Evolutionary conservation across 306 rosid species (phyloP).

Genomic region (Cicer bijugum): DNA sequence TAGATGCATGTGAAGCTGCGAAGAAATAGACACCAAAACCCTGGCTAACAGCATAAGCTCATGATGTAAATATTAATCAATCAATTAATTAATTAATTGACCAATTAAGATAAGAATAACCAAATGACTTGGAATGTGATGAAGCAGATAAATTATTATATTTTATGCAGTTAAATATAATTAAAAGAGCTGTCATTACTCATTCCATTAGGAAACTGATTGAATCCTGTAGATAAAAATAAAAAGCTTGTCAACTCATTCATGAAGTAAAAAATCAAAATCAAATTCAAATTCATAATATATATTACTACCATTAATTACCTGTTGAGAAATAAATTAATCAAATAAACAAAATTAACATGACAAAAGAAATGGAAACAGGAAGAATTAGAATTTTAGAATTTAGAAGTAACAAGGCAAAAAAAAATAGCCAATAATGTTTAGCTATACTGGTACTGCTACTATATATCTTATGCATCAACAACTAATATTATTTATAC

Average conservation of each 20-base stretch:
- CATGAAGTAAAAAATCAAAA: slow-evolving; percentile 13
- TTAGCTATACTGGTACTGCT: slow-evolving; percentile 60
- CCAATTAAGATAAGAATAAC: slow-evolving; percentile 17
- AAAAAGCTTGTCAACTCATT: slow-evolving; percentile 12
- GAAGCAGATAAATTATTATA: slow-evolving; percentile 35
- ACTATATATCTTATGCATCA: slow-evolving; percentile 51
- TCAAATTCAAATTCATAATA: slow-evolving; percentile 9
- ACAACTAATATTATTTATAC: slow-evolving; percentile 59
- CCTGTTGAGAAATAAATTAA: not conserved
- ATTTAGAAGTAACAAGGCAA: slow-evolving; percentile 21
- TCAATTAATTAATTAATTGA: not conserved
- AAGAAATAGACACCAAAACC: slow-evolving; percentile 14
- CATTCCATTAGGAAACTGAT: slow-evolving; percentile 38
- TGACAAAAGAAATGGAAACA: slow-evolving; percentile 2
- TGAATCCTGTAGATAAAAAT: not conserved
- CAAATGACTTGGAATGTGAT: slow-evolving; percentile 25
- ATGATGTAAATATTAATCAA: not conserved
- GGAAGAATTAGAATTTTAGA: slow-evolving; percentile 3
- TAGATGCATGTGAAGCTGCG: slow-evolving; percentile 43
- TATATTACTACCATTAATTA: not conserved
- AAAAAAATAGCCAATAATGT: slow-evolving; percentile 41
- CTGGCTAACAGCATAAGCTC: not conserved
- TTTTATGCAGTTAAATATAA: slow-evolving; percentile 23
- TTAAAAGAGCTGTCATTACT: slow-evolving; percentile 45
- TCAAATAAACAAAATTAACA: not conserved